Evolutionary conservation across 352 stramenopile genomes (phyloP), one percentile per base, ranked within the genome.

Genomic region (Phytophthora megakarya): DNA sequence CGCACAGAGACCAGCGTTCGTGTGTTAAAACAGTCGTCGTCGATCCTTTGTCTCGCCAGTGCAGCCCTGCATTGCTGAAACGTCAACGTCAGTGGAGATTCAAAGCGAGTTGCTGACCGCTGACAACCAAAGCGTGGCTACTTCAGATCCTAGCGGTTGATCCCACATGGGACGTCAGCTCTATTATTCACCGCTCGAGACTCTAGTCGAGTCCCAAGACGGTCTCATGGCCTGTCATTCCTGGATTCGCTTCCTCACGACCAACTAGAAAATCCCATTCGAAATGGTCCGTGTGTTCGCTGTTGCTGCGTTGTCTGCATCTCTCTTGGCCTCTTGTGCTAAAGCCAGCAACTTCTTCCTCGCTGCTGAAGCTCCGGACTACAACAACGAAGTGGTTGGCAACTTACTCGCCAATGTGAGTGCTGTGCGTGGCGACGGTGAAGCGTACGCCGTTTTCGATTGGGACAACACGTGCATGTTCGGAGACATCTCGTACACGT

Each of bases 381-480:
- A 87, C 69, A 88, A 88, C 76, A 88, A 84, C 65, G 52, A 70
- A n/a, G 66, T 73, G 25, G 67, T 86, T 10, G 60, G 46, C 33
- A 66, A 72, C 23, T 56, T 86, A 21, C 63, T 88, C 33, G 58
- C 51, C 53, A 76, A 75, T 38, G 44, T 86, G 23, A 60, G 52
- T 21, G 60, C 46, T 7, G 58, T 81, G 18, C 79, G 76, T 23
- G 54, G 21, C 6, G 37, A 67, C 10, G 67, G 76, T n/a, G 66
- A 82, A 65, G 70, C 67, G 26, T 88, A 84, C 60, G 74, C 67
- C 22, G 68, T 82, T 37, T 86, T 86, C 50, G 79, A 86, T 61
- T 86, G 79, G 79, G 79, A 88, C 58, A 86, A 86, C 67, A 88
- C 79, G 60, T 84, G 76, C 72, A 84, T 83, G 72, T 88, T 66